Percentiles rank a stretch among this genome's conserved stretches.
Conservation (phyloP, 176 grass and related monocot genomes). For the Dactylis glomerata region DNA sequence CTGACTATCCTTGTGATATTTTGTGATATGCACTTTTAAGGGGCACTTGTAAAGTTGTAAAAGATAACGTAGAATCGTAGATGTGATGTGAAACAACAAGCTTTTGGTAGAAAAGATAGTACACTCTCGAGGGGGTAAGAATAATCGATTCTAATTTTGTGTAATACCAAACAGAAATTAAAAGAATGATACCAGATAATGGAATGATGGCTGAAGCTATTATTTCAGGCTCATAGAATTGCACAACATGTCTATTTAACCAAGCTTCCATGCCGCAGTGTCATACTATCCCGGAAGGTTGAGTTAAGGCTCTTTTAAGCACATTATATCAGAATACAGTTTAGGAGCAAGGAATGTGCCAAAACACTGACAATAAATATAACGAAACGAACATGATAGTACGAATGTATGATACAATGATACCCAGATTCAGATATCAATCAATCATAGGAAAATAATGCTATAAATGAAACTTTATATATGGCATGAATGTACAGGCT, state of each 20-base stretch:
- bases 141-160: no score
- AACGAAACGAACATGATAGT: background rate
- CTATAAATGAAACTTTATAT: slow-evolving; percentile 6
- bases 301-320: background rate
- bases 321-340: background rate
- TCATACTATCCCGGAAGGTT: background rate
- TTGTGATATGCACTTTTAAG: no score
- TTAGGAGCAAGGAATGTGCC: background rate
- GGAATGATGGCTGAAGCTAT: background rate
- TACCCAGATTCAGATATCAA: background rate
- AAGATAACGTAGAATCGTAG: no score
- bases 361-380: background rate
- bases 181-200: background rate
- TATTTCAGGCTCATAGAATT: background rate
- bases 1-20: no score
- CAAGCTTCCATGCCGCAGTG: background rate
- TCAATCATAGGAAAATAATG: background rate
- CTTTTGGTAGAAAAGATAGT: background rate
- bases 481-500: no score
- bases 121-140: no score
- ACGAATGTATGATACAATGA: background rate
- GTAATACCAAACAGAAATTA: no score
- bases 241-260: background rate
- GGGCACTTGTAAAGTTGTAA: no score
- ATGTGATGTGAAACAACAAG: slow-evolving; percentile 5